These are phyloP conservation scores for Buddleja alternifolia DNA, from an alignment of 257 asterid species.

Conservation along the genomic window DNA sequence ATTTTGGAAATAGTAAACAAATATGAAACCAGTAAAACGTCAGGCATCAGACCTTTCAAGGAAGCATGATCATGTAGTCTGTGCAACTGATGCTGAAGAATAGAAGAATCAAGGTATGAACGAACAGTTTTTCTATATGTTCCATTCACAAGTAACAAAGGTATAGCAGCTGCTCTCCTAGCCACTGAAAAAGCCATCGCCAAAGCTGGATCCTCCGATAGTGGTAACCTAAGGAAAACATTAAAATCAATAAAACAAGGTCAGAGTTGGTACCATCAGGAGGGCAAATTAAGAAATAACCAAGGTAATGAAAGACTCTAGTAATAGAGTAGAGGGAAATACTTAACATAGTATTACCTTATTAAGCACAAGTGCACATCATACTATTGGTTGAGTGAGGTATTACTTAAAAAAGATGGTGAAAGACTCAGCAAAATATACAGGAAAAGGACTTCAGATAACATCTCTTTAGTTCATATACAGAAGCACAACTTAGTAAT, in stretches of 20 bases:
- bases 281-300: constrained; percentile 22
- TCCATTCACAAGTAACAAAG: constrained; percentile 91
- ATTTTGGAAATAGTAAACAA: neutral
- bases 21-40: constrained; percentile 14
- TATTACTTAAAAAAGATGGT: too few species aligned
- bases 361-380: too few species aligned
- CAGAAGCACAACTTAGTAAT: neutral
- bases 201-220: constrained; percentile 93
- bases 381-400: too few species aligned
- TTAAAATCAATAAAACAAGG: constrained; percentile 19
- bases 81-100: constrained; percentile 95
- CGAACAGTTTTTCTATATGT: constrained; percentile 92
- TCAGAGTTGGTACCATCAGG: constrained; percentile 19
- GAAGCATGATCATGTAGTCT: constrained; percentile 81
- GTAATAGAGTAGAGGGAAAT: too few species aligned
- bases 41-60: constrained; percentile 66
- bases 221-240: constrained; percentile 65
- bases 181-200: constrained; percentile 98
- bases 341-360: too few species aligned
- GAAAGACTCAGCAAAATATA: too few species aligned
- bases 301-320: neutral
- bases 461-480: neutral
- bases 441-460: neutral
- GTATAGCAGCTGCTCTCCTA: constrained; percentile 95
- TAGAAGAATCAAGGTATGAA: constrained; percentile 89